Evolutionary conservation across 208 protist species (phyloP).

Genomic region (Porcisia deanei): DNA sequence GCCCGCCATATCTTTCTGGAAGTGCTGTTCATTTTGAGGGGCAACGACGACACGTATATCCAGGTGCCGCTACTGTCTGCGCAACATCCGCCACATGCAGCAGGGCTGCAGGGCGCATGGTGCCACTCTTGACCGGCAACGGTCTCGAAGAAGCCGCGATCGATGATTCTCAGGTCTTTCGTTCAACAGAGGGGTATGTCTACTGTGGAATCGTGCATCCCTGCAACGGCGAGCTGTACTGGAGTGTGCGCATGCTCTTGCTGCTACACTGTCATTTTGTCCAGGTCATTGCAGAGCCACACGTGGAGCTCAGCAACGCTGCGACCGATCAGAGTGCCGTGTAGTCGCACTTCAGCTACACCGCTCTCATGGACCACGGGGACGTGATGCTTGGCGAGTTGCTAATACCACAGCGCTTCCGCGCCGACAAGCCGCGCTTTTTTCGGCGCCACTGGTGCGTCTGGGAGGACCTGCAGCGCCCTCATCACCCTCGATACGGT

Average conservation of each 20-base stretch:
- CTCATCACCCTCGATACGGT: conserved; percentile 18
- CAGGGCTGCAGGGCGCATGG: not conserved
- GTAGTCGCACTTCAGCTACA: conserved; percentile 10
- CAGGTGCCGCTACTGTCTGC: conserved; percentile 38
- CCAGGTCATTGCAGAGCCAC: conserved; percentile 7
- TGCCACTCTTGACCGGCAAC: not conserved
- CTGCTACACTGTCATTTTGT: conserved; percentile 21
- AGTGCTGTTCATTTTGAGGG: conserved; percentile 31
- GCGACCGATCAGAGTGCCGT: conserved; percentile 5
- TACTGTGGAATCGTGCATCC: conserved; percentile 31
- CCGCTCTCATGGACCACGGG: conserved; percentile 21
- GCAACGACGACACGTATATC: conserved; percentile 43
- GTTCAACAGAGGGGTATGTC: conserved; percentile 14
- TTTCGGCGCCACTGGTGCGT: conserved; percentile 5
- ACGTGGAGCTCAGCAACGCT: conserved; percentile 12
- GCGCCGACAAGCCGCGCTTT: not conserved
- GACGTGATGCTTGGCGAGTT: conserved; percentile 25
- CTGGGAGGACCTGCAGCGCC: conserved; percentile 15
- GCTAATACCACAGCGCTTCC: conserved; percentile 2
- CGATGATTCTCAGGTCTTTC: not conserved
- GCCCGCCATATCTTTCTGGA: conserved; percentile 25
- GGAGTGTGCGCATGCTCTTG: conserved; percentile 19
- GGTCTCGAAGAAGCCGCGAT: not conserved
- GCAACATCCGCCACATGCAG: conserved; percentile 24
- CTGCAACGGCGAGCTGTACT: conserved; percentile 25